A percentile compares a stretch with the other conserved stretches of the same genome.
phyloP scores from a whole-genome alignment of 345 rosid genomes.

The Reutealis trisperma region DNA sequence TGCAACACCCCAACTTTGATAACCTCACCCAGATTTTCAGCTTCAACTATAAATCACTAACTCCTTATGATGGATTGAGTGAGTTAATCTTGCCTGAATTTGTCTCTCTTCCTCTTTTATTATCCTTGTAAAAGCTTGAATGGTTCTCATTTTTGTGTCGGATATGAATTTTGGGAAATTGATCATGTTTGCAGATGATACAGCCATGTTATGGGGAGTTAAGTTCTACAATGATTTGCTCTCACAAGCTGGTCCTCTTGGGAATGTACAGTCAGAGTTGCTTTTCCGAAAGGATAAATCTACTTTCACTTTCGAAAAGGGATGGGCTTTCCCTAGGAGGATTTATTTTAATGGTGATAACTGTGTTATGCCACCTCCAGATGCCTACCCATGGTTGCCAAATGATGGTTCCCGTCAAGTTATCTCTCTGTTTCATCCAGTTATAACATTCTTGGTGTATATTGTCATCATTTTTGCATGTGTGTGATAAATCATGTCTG shows the following conservation, averaged over 20 bases:
- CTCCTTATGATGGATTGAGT: slow-evolving; percentile 37
- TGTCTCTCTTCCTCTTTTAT: background rate
- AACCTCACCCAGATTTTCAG: slow-evolving; percentile 34
- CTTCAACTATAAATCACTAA: slow-evolving; percentile 30
- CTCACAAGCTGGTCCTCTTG: slow-evolving; percentile 28
- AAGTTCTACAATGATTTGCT: slow-evolving; percentile 37
- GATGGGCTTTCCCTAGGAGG: slow-evolving; percentile 37
- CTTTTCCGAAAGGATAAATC: slow-evolving; percentile 32
- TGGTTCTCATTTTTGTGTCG: background rate
- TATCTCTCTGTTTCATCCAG: slow-evolving; percentile 6
- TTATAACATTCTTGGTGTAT: slow-evolving; percentile 27
- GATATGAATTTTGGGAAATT: background rate
- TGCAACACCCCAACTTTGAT: slow-evolving; percentile 40
- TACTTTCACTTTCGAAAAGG: slow-evolving; percentile 33
- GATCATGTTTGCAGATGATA: slow-evolving; percentile 29
- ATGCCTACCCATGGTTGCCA: slow-evolving; percentile 35
- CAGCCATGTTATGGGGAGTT: slow-evolving; percentile 32
- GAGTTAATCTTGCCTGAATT: slow-evolving; percentile 6
- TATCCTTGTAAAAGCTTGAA: background rate
- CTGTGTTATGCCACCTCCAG: slow-evolving; percentile 38
- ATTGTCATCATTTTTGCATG: slow-evolving; percentile 32
- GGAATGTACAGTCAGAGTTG: slow-evolving; percentile 36
- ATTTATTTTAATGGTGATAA: slow-evolving; percentile 37
- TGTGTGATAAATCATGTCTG: slow-evolving; percentile 32
- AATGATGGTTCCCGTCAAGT: slow-evolving; percentile 19